Evolutionary conservation across 176 grass and related monocot genomes (phyloP).

Genomic region (Raddia distichophylla): DNA sequence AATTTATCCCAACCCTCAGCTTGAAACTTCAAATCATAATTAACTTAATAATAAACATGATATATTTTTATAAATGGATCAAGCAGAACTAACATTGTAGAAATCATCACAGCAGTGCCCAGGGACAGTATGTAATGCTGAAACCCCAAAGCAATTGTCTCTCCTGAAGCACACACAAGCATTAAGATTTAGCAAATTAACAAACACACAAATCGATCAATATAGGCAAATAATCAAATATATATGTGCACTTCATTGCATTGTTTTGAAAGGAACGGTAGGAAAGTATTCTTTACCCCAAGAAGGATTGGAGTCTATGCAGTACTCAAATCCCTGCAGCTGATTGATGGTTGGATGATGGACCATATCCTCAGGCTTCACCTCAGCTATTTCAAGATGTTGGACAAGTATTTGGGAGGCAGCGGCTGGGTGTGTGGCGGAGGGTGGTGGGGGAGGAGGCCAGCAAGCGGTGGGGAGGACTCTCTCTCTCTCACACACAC

Average conservation of each 20-base stretch:
- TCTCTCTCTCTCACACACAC: too few species aligned
- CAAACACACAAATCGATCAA: neutral
- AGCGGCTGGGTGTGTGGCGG: too few species aligned
- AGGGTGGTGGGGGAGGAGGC: too few species aligned
- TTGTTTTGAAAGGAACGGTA: too few species aligned
- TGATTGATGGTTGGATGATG: conserved; percentile 87
- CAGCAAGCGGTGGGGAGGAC: too few species aligned
- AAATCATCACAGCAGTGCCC: conserved; percentile 90
- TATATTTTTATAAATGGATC: too few species aligned
- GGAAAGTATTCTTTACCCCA: conserved; percentile 53
- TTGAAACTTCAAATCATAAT: too few species aligned
- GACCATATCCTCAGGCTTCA: conserved; percentile 77
- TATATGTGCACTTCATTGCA: neutral
- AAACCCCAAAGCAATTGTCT: conserved; percentile 76
- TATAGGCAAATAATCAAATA: neutral
- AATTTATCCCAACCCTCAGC: too few species aligned
- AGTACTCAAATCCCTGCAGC: conserved; percentile 90
- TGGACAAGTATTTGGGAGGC: too few species aligned
- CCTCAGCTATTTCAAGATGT: conserved; percentile 80
- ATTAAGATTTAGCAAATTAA: conserved; percentile 23
- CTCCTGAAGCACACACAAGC: conserved; percentile 52
- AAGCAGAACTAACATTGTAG: conserved; percentile 72
- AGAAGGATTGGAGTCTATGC: conserved; percentile 96
- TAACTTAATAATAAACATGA: too few species aligned
- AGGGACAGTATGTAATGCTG: conserved; percentile 88